Evolutionary conservation across 257 asterid genomes (phyloP).

Genomic region (Salvia splendens): DNA sequence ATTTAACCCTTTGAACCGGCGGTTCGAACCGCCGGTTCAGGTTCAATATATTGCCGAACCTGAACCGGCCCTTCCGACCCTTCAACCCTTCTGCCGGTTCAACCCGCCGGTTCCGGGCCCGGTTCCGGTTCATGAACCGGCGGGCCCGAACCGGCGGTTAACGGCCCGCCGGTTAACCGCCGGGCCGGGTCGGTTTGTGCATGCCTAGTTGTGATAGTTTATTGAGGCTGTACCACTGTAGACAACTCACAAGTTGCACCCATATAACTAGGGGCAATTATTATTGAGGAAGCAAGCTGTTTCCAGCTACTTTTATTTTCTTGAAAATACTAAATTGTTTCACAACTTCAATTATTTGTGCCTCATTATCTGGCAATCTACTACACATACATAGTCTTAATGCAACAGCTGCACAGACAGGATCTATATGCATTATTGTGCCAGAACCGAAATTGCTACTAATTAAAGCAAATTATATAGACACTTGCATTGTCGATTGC

Average conservation of each 20-base stretch:
- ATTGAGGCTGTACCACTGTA: not conserved
- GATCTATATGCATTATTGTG: not conserved
- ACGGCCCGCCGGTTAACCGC: too few relatives aligned
- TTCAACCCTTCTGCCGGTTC: too few relatives aligned
- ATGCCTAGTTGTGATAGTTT: not conserved
- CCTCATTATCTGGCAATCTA: not conserved
- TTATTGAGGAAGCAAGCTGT: not conserved
- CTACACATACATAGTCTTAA: not conserved
- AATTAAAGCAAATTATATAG: not conserved
- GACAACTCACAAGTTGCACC: not conserved
- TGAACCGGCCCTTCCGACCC: too few relatives aligned
- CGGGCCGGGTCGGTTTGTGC: too few relatives aligned
- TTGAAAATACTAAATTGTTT: not conserved
- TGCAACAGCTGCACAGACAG: not conserved
- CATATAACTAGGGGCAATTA: not conserved
- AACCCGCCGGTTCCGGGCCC: too few relatives aligned
- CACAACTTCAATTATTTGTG: slow-evolving; percentile 5
- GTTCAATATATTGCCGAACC: too few relatives aligned
- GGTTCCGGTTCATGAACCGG: too few relatives aligned
- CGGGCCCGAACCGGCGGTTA: too few relatives aligned
- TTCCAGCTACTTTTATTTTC: slow-evolving; percentile 24
- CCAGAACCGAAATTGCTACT: not conserved
- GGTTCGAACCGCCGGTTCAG: too few relatives aligned
- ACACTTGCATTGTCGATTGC: not conserved
- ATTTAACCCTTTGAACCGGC: too few relatives aligned